Percentiles rank a stretch among this genome's conserved stretches.
phyloP scores from a whole-genome alignment of 805 yeast genomes.

The Metschnikowia vanudenii region DNA sequence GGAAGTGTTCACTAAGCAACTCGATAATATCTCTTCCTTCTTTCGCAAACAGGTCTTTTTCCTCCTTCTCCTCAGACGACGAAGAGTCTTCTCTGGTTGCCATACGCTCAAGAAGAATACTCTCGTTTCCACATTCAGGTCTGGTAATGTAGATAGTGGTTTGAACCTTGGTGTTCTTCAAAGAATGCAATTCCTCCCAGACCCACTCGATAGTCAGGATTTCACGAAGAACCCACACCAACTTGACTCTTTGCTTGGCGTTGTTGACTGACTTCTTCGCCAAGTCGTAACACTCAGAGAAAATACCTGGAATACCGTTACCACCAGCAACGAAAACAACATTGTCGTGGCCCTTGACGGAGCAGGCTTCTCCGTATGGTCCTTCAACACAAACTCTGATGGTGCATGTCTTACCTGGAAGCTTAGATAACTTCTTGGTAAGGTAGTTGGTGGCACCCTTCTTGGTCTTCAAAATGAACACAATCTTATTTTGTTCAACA shows the following conservation, averaged over 20 bases:
- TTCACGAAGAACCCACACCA: conserved; percentile 21
- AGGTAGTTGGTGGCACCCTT: conserved; percentile 39
- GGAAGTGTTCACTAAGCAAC: conserved; percentile 14
- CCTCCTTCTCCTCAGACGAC: conserved; percentile 7
- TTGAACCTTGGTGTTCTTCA: conserved; percentile 12
- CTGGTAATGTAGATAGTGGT: conserved; percentile 18
- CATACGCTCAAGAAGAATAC: conserved; percentile 10
- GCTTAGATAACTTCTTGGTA: conserved; percentile 25
- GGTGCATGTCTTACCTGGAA: conserved; percentile 30
- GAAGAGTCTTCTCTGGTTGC: conserved; percentile 4
- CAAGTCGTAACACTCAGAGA: conserved; percentile 38
- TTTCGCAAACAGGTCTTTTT: conserved; percentile 3
- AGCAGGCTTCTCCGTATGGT: conserved; percentile 61
- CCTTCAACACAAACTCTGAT: conserved; percentile 54
- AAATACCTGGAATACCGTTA: conserved; percentile 67
- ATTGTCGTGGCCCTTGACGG: conserved; percentile 49
- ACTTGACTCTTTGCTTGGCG: conserved; percentile 12
- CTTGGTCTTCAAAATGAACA: conserved; percentile 37
- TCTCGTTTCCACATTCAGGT: conserved; percentile 7
- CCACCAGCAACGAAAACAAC: conserved; percentile 71
- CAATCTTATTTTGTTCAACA: conserved; percentile 21
- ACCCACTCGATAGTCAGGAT: conserved; percentile 15
- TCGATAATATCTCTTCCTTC: conserved; percentile 4
- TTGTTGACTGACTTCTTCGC: conserved; percentile 23
- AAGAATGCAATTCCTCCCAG: conserved; percentile 15